Conservation (phyloP, 176 grass and related monocot species). For the Musa beccarii region DNA sequence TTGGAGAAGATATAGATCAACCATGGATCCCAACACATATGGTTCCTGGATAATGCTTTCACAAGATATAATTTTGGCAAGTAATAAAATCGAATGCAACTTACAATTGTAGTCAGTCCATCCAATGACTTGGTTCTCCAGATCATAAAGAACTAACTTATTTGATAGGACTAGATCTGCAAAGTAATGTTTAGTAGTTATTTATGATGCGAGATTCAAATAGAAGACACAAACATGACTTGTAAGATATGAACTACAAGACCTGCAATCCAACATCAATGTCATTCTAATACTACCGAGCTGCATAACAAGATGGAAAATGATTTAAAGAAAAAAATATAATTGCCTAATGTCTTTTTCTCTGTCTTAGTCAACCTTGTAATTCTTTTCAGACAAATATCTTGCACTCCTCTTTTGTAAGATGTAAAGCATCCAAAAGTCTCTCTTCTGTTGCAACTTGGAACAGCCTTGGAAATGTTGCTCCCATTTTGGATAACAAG, state of each 20-base stretch:
- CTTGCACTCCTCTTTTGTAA: no score
- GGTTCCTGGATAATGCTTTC: neutral
- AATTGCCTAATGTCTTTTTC: no score
- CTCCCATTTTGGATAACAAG: no score
- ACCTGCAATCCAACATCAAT: neutral
- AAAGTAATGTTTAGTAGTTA: slow-evolving; percentile 9
- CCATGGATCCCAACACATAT: neutral
- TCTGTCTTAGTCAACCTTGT: no score
- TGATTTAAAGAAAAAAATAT: no score
- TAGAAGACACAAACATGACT: neutral
- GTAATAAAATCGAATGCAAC: neutral
- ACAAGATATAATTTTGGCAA: neutral
- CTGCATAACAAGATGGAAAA: no score
- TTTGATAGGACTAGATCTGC: slow-evolving; percentile 91
- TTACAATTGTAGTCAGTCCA: slow-evolving; percentile 95
- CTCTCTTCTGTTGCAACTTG: no score
- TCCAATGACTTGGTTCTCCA: slow-evolving; percentile 88
- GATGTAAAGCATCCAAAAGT: no score
- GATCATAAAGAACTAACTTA: slow-evolving; percentile 83
- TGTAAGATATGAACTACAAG: neutral
- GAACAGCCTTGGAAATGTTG: no score
- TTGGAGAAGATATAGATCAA: neutral
- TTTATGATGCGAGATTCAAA: neutral
- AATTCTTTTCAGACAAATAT: no score
- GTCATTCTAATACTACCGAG: no score